phyloP scores from a whole-genome alignment of 768 basidiomycete genomes.

The Tylopilus sp. region DNA sequence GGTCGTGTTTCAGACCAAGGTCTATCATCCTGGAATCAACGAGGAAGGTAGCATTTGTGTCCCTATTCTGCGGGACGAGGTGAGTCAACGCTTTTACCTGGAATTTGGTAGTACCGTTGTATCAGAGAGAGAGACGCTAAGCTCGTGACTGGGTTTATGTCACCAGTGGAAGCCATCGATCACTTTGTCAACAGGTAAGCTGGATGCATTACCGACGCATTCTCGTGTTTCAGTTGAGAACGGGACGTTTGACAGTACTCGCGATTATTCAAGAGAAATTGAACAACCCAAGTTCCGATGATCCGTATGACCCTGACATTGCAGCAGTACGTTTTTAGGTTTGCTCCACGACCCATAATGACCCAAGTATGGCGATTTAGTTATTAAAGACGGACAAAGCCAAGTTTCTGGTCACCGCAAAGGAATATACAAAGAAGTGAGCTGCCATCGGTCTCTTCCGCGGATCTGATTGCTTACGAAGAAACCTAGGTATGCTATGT shows the following conservation, averaged over 20 bases:
- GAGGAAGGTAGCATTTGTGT: slow-evolving; percentile 86
- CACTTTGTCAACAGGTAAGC: slow-evolving; percentile 61
- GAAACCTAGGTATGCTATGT: slow-evolving; percentile 22
- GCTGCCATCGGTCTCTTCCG: slow-evolving; percentile 11
- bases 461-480: neutral
- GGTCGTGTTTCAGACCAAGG: slow-evolving; percentile 83
- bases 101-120: neutral
- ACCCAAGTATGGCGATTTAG: slow-evolving; percentile 34
- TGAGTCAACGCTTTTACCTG: slow-evolving; percentile 32
- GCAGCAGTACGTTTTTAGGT: slow-evolving; percentile 58
- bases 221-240: slow-evolving; percentile 5
- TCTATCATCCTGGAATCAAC: slow-evolving; percentile 89
- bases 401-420: slow-evolving; percentile 75
- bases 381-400: slow-evolving; percentile 71
- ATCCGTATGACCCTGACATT: slow-evolving; percentile 86
- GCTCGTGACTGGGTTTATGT: too few relatives aligned
- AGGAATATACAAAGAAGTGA: slow-evolving; percentile 83
- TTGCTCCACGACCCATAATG: neutral
- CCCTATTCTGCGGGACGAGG: slow-evolving; percentile 80
- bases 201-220: slow-evolving; percentile 9
- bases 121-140: neutral
- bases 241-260: slow-evolving; percentile 49
- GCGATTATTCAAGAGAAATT: slow-evolving; percentile 77
- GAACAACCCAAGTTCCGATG: slow-evolving; percentile 84
- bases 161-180: slow-evolving; percentile 83